Conservation (phyloP, 257 asterid species). For the Solanum pinnatisectum region DNA sequence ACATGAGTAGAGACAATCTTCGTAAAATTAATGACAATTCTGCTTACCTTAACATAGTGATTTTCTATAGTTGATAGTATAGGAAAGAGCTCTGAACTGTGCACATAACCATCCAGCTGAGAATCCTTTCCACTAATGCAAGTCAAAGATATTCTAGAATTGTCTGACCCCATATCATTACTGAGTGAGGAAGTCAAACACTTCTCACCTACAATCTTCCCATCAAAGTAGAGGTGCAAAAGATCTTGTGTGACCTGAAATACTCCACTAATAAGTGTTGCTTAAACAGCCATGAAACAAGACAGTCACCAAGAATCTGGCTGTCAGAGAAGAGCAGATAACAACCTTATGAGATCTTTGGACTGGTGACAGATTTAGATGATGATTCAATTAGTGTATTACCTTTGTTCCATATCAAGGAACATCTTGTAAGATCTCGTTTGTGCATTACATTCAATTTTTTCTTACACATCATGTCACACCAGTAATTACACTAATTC, state of each 20-base stretch:
- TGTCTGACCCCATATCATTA: slow-evolving; percentile 25
- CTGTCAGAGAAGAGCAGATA: background rate
- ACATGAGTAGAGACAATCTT: background rate
- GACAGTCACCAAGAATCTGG: background rate
- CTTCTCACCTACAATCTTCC: slow-evolving; percentile 58
- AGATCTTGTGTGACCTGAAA: slow-evolving; percentile 43
- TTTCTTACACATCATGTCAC: background rate
- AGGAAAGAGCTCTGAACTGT: slow-evolving; percentile 36
- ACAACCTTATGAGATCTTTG: background rate
- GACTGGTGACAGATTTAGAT: background rate
- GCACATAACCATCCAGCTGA: slow-evolving; percentile 41
- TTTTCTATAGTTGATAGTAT: slow-evolving; percentile 21
- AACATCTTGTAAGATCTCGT: background rate
- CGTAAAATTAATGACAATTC: background rate
- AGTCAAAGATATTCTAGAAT: slow-evolving; percentile 24
- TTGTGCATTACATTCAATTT: background rate
- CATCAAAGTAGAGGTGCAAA: slow-evolving; percentile 56
- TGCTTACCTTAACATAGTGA: slow-evolving; percentile 47
- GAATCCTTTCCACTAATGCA: slow-evolving; percentile 37
- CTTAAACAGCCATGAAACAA: slow-evolving; percentile 2
- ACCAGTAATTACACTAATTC: background rate
- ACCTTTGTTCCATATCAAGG: background rate
- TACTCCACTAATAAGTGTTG: slow-evolving; percentile 6
- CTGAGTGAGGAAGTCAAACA: slow-evolving; percentile 26
- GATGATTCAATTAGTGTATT: background rate